Evolutionary conservation across 768 basidiomycete species (phyloP).

Genomic region (Naganishia onofrii): DNA sequence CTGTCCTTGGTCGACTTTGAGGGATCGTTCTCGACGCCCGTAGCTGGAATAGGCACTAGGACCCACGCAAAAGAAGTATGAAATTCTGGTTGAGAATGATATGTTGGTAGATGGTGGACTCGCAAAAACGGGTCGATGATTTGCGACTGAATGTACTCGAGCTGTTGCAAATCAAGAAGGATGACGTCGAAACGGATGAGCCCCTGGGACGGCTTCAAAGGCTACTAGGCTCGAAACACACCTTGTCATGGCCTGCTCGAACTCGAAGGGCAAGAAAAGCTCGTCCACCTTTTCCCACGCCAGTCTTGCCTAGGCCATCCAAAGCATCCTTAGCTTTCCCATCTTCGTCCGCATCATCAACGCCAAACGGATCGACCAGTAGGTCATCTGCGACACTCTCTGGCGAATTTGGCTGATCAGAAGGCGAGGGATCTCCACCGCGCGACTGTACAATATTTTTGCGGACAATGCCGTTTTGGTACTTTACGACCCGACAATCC

Average conservation of each 20-base stretch:
- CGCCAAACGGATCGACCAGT: slow-evolving; percentile 72
- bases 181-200: slow-evolving; percentile 24
- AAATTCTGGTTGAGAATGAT: slow-evolving; percentile 76
- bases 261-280: slow-evolving; percentile 77
- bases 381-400: slow-evolving; percentile 56
- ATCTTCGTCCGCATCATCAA: neutral
- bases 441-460: slow-evolving; percentile 40
- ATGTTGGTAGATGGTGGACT: slow-evolving; percentile 68
- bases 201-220: neutral
- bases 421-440: no score
- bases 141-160: slow-evolving; percentile 59
- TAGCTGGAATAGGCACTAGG: slow-evolving; percentile 55
- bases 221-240: no score
- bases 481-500: slow-evolving; percentile 61
- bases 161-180: slow-evolving; percentile 54
- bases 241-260: slow-evolving; percentile 78
- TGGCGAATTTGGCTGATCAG: slow-evolving; percentile 7
- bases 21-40: neutral
- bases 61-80: slow-evolving; percentile 90
- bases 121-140: slow-evolving; percentile 63
- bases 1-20: neutral
- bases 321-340: neutral
- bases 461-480: slow-evolving; percentile 59
- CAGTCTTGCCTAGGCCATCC: slow-evolving; percentile 27
- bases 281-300: slow-evolving; percentile 53